Conservation (phyloP, 1,284 basidiomycete genomes). For the Heliocybe sulcata region DNA sequence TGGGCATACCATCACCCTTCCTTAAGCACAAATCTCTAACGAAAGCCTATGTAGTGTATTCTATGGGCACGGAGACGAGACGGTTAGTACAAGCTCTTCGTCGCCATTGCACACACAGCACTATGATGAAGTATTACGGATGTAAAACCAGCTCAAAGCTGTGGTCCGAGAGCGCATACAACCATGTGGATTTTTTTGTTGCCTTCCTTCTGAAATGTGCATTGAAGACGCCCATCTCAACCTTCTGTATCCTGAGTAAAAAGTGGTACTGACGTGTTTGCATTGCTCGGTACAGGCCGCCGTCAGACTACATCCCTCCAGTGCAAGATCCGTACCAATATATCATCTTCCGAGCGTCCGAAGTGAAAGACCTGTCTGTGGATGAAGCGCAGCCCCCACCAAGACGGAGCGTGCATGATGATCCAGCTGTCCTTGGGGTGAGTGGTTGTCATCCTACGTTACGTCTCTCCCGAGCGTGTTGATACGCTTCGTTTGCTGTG, state of each 20-base stretch:
- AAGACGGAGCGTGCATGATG: constrained; percentile 61
- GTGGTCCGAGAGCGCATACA: constrained; percentile 63
- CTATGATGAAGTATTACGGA: constrained; percentile 50
- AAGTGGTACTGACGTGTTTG: constrained; percentile 13
- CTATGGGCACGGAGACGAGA: constrained; percentile 84
- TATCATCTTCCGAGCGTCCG: constrained; percentile 78
- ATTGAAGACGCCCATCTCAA: constrained; percentile 4
- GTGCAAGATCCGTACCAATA: constrained; percentile 73
- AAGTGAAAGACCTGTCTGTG: constrained; percentile 75
- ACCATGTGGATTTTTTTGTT: constrained; percentile 67
- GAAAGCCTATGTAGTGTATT: constrained; percentile 49
- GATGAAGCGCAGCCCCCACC: constrained; percentile 43
- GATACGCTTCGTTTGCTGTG: constrained; percentile 11
- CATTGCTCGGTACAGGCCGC: constrained; percentile 37
- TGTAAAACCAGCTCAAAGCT: constrained; percentile 50
- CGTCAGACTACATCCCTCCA: constrained; percentile 68
- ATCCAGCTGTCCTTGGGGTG: constrained; percentile 72
- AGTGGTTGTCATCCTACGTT: constrained; percentile 22
- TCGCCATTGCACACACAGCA: constrained; percentile 8
- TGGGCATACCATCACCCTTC: constrained; percentile 23
- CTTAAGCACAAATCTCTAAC: constrained; percentile 4
- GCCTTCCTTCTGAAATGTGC: constrained; percentile 60
- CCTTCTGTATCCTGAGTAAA: constrained; percentile 3
- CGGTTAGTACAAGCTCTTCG: constrained; percentile 44
- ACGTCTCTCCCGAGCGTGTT: constrained; percentile 5